Conservation (phyloP, 352 stramenopile genomes). For the Pilasporangium apinafurcum region DNA sequence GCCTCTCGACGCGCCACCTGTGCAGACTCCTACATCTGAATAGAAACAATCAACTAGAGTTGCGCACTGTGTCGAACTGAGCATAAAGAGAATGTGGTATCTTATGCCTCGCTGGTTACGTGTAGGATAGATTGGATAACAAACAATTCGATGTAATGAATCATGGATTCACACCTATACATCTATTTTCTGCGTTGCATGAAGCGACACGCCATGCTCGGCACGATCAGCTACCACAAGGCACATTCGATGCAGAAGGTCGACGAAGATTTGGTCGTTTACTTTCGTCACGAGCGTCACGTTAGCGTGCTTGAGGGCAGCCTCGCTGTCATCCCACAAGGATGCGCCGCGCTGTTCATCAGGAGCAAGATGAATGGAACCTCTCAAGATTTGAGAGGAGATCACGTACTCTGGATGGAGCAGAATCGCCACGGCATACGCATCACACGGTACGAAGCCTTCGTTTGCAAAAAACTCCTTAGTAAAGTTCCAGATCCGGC, state of each 20-base stretch:
- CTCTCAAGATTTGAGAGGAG: slow-evolving; percentile 24
- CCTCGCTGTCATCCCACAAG: slow-evolving; percentile 30
- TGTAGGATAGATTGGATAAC: too few relatives aligned
- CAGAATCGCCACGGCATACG: slow-evolving; percentile 64
- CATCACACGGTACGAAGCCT: slow-evolving; percentile 66
- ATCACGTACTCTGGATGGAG: slow-evolving; percentile 51
- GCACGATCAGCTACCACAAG: too few relatives aligned
- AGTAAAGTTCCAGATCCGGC: slow-evolving; percentile 56
- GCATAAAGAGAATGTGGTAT: too few relatives aligned
- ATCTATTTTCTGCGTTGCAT: too few relatives aligned
- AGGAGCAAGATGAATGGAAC: slow-evolving; percentile 46
- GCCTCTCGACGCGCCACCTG: slow-evolving; percentile 15
- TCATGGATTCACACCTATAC: too few relatives aligned
- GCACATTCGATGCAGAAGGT: too few relatives aligned
- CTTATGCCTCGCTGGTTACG: too few relatives aligned
- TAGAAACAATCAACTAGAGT: too few relatives aligned
- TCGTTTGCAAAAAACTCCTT: slow-evolving; percentile 29
- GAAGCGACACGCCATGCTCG: too few relatives aligned
- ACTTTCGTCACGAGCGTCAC: slow-evolving; percentile 63
- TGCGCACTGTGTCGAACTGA: too few relatives aligned
- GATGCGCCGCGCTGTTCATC: slow-evolving; percentile 46
- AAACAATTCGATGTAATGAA: too few relatives aligned
- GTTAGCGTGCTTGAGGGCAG: slow-evolving; percentile 29
- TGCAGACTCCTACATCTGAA: neutral
- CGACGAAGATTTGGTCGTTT: slow-evolving; percentile 50